Evolutionary conservation across 345 rosid species (phyloP).

Genomic region (Erucastrum elatum): DNA sequence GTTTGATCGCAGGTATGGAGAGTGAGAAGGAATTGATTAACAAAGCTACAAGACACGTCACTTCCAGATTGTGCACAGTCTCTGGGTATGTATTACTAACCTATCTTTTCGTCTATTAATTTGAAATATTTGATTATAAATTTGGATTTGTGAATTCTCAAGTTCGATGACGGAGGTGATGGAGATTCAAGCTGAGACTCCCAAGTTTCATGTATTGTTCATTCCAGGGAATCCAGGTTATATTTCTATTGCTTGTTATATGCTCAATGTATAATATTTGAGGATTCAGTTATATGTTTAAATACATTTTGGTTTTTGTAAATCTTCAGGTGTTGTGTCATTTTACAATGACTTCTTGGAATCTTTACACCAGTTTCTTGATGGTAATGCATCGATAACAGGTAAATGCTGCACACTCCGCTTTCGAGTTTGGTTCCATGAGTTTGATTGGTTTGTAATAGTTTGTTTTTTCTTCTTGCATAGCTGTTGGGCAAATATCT

Average conservation of each 20-base stretch:
- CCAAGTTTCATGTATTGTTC: slow-evolving; percentile 58
- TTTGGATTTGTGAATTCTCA: background rate
- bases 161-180: slow-evolving; percentile 71
- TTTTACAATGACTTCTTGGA: slow-evolving; percentile 83
- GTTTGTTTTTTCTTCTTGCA: background rate
- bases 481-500: slow-evolving; percentile 75
- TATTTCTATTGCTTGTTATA: background rate
- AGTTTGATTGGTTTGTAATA: slow-evolving; percentile 17
- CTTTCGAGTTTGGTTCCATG: background rate
- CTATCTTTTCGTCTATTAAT: background rate
- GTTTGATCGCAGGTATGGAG: slow-evolving; percentile 45
- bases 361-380: slow-evolving; percentile 60
- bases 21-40: slow-evolving; percentile 32
- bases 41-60: slow-evolving; percentile 36
- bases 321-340: slow-evolving; percentile 57
- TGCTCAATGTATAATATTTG: no score
- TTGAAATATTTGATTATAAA: background rate
- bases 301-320: slow-evolving; percentile 14
- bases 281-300: background rate
- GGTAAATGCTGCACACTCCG: slow-evolving; percentile 37
- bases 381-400: slow-evolving; percentile 59
- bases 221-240: slow-evolving; percentile 88
- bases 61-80: slow-evolving; percentile 59
- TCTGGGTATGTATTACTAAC: slow-evolving; percentile 53
- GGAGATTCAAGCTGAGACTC: slow-evolving; percentile 67